Evolutionary conservation across 176 grass and related monocot genomes (phyloP).

Genomic region (Paspalum notatum): DNA sequence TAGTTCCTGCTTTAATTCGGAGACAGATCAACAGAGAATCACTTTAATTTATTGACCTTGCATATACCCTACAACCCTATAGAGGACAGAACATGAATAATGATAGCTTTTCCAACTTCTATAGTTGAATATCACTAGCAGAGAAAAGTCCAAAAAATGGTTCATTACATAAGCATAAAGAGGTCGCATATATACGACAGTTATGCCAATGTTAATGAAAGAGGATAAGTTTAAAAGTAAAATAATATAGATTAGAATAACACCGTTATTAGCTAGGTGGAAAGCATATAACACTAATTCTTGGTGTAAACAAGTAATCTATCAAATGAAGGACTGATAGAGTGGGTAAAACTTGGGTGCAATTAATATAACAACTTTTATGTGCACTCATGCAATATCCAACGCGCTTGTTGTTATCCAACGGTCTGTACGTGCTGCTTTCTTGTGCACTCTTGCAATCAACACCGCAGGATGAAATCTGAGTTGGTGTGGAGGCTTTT

Average conservation of each 20-base stretch:
- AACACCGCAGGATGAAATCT: too few species aligned
- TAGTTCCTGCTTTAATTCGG: conserved; percentile 33
- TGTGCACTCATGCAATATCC: too few species aligned
- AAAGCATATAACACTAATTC: not conserved
- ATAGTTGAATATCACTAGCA: too few species aligned
- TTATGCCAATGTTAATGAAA: not conserved
- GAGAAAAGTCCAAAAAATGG: not conserved
- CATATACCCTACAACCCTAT: conserved; percentile 13
- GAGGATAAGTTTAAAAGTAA: not conserved
- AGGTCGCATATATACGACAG: not conserved
- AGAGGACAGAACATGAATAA: not conserved
- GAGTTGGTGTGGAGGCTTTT: too few species aligned
- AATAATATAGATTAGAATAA: not conserved
- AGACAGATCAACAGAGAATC: not conserved
- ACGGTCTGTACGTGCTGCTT: too few species aligned
- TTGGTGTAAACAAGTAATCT: not conserved
- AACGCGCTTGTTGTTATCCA: too few species aligned
- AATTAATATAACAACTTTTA: too few species aligned
- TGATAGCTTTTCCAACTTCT: not conserved
- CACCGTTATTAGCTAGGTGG: too few species aligned
- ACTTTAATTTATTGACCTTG: conserved; percentile 18
- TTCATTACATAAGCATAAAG: not conserved
- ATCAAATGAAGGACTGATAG: not conserved
- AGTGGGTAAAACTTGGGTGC: too few species aligned
- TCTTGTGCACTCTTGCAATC: too few species aligned